Base-by-base conservation (phyloP, 331 rosid genomes). In the Dryas integrifolia region DNA sequence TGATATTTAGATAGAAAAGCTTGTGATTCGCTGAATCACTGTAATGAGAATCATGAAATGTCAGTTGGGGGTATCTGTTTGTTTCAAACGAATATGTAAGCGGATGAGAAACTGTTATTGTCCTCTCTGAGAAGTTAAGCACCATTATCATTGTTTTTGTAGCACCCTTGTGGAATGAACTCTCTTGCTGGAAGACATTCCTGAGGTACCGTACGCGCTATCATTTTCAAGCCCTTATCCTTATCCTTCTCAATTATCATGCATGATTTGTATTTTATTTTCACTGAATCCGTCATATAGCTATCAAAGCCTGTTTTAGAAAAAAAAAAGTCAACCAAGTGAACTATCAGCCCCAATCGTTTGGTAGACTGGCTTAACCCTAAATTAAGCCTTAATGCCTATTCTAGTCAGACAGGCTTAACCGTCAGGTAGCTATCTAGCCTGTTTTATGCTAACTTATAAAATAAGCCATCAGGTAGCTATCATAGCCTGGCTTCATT, bases 1-100 rank as follows among this genome's bases (percentile, higher is more conserved):
- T 9, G 76, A 77, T 75, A 85, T 86, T 86, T 89, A 87, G 82
- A 72, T 26, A 59, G 63, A 47, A 58, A 3, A 61, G 5, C n/a
- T 24, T 21, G 3, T 9, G 21, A n/a, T 68, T 79, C 74, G 58
- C 56, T 40, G 63, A 57, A 53, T 80, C 77, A 61, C 60, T 45
- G 70, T 52, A 58, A 44, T 38, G 82, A 56, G 16, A 60, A 41
- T 48, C n/a, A 60, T 41, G n/a, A 68, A 65, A 72, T 40, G 55
- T 58, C 57, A 59, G 30, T 50, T 69, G 6, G 15, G 56, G 64
- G 72, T 65, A 43, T 53, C 45, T 58, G 26, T 40, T 67, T 38
- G 41, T 67, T 48, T 14, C 26, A 13, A 6, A n/a, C 24, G 4
- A 3, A 1, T 4, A 21, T 15, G 13, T 60, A 15, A 13, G 47